phyloP scores from a whole-genome alignment of 805 yeast genomes.

The Diddensiella santjacobensis region DNA sequence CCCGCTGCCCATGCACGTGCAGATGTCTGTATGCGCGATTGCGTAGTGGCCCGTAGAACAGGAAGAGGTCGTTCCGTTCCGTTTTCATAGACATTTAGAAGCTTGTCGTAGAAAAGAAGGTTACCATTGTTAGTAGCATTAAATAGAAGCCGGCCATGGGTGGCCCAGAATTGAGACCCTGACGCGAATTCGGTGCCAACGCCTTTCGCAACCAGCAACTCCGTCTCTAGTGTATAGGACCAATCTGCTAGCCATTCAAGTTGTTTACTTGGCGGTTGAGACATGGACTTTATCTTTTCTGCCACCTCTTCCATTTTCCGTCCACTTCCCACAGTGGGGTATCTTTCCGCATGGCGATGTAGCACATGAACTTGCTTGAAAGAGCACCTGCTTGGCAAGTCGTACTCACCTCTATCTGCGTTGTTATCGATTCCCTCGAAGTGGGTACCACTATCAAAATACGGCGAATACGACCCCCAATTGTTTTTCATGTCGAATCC shows the following conservation, averaged over 20 bases:
- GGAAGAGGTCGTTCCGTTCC: slow-evolving; percentile 34
- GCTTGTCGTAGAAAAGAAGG: slow-evolving; percentile 27
- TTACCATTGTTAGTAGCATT: slow-evolving; percentile 27
- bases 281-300: slow-evolving; percentile 30
- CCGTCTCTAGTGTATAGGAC: slow-evolving; percentile 33
- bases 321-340: slow-evolving; percentile 48
- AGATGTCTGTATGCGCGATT: slow-evolving; percentile 38
- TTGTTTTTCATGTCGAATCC: slow-evolving; percentile 39
- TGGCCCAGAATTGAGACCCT: slow-evolving; percentile 39
- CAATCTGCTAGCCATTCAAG: slow-evolving; percentile 35
- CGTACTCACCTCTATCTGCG: slow-evolving; percentile 28
- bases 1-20: slow-evolving; percentile 45
- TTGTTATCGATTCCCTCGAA: slow-evolving; percentile 32
- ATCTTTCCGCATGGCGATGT: slow-evolving; percentile 79
- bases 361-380: slow-evolving; percentile 66
- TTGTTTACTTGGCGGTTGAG: slow-evolving; percentile 23
- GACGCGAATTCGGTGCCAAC: slow-evolving; percentile 38
- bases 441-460: slow-evolving; percentile 35
- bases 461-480: slow-evolving; percentile 41
- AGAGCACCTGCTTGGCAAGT: slow-evolving; percentile 41
- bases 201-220: slow-evolving; percentile 36
- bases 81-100: slow-evolving; percentile 30
- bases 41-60: slow-evolving; percentile 38
- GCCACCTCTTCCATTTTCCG: slow-evolving; percentile 38
- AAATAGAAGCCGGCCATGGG: slow-evolving; percentile 38